Evolutionary conservation across 176 grass and related monocot genomes (phyloP), one percentile per base, ranked within the genome.

Genomic region (Carex cristatella): DNA sequence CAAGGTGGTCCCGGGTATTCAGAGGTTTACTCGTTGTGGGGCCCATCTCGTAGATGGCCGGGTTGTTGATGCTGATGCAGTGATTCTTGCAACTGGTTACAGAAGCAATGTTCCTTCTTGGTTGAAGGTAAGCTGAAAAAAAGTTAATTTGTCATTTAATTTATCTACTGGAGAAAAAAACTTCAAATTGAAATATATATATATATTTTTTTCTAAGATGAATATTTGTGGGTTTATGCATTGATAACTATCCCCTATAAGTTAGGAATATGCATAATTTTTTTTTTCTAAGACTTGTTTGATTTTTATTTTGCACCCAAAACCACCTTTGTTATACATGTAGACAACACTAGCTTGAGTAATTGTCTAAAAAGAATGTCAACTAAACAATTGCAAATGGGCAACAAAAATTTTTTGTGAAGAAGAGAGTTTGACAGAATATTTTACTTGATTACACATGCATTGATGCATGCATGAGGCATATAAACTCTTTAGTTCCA

Each of bases 71-170:
- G 85, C 67, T 0, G 82, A 90, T 32, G 86, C 82, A 1, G 89
- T 90, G 15, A 71, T 90, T 4, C 60, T 90, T 35, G 89, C 89
- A 10, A 90, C 85, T 11, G 89, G 89, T n/a, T 90, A 90, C 85
- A 69, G 82, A 60, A 87, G 89, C 15, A 90, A 87, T 38, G 85
- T 90, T 37, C 40, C 76, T 1, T 87, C 82, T 28, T 90, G 89
- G 89, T 73, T 90, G 74, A 72, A 87, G 85, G 85, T 82, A 62
- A 56, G 28, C 2, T 19, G 1, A 4, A 30, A 70, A 14, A 14
- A 8, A 30, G 2, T 19, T 62, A 23, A 23, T 23, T 62, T 38
- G 12, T 18, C 4, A 42, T 40, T 79, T 55, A 30, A 31, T 79
- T 31, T 57, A 31, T 18, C 74, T 31, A 55, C 6, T 59, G 35